Evolutionary conservation across 345 rosid genomes (phyloP).

Genomic region (Eucalyptus pauciflora): DNA sequence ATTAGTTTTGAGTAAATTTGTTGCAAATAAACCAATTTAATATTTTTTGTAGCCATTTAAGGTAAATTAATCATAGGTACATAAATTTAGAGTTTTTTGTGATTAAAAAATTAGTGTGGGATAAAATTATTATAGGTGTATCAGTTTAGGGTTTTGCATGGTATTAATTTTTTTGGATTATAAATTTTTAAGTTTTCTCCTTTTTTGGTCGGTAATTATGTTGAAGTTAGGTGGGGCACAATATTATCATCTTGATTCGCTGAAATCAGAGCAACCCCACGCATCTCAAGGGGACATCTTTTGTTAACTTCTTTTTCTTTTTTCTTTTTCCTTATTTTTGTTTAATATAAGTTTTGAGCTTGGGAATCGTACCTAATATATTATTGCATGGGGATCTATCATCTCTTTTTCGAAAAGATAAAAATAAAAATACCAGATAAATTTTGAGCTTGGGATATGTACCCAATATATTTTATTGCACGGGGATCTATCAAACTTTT

Average conservation of each 20-base stretch:
- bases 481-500: neutral
- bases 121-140: rapidly evolving
- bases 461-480: neutral
- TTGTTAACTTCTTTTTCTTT: too few species aligned
- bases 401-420: neutral
- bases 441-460: neutral
- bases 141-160: rapidly evolving
- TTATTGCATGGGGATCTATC: neutral
- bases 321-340: neutral
- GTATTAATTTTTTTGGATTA: too few species aligned
- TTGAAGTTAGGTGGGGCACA: neutral
- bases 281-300: neutral
- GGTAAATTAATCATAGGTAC: rapidly evolving
- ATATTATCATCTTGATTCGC: neutral
- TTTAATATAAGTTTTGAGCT: neutral
- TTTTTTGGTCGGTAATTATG: rapidly evolving
- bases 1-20: rapidly evolving
- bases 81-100: rapidly evolving
- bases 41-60: rapidly evolving
- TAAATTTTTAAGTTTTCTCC: too few species aligned
- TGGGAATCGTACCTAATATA: neutral
- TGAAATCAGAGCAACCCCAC: neutral
- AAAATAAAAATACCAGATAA: neutral
- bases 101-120: rapidly evolving
- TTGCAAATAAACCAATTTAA: too few species aligned